Base-by-base conservation (phyloP, 306 rosid species). In the Cicer chorassanicum region DNA sequence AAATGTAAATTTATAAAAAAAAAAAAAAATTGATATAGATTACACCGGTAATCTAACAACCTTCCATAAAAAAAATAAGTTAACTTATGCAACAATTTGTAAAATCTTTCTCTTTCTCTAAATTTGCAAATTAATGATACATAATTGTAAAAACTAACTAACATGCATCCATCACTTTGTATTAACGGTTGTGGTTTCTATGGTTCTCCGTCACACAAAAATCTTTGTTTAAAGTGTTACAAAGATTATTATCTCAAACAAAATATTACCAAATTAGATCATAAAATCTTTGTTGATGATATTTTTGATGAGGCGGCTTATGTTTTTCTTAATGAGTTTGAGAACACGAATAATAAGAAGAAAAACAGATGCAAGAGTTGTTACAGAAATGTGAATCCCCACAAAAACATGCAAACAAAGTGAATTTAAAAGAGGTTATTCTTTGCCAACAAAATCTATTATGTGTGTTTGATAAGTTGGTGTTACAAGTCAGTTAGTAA, bases 171-270 rank as follows among this genome's bases (percentile, higher is more conserved):
- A n/a, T n/a, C n/a, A n/a, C n/a, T n/a, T n/a, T n/a, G n/a, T n/a
- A n/a, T n/a, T n/a, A 56, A 16, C 18, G 18, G 21, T 1, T 1
- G 92, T 21, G 88, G 88, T 16, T 88, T 80, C 53, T 86, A 29
- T 18, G 84, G 87, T 14, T n/a, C 65, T 2, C 14, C 34, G 41
- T 57, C 45, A 19, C 76, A n/a, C 69, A 68, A 41, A 1, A 83
- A 79, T 36, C 16, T 81, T 36, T 88, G 82, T 44, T 62, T 49
- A 4, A 62, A 62, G 72, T 78, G 82, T 57, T 70, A 70, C 72
- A 14, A 39, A 0, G 73, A 77, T 5, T 63, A 29, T 29, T 29
- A 1, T 29, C 43, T 83, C 53, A 46, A 64, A 15, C 8, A 39
- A 61, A 56, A 56, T 4, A 56, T 21, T 4, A 6, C 7, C 3